These are phyloP conservation scores for Kodamaea sp. DNA, from an alignment of 1,139 yeast genomes.

Conservation along the genomic window DNA sequence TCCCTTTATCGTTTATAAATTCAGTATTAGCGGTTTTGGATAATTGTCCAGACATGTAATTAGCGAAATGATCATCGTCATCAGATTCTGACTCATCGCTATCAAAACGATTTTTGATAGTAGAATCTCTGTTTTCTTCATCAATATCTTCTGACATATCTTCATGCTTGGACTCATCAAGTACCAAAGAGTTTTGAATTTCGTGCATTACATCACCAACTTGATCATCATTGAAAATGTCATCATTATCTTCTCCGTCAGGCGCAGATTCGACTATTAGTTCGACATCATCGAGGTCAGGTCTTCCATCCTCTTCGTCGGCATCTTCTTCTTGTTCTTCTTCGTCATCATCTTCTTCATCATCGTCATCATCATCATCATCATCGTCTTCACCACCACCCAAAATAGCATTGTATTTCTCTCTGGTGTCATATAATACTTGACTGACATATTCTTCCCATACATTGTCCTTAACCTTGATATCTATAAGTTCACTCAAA, in stretches of 20 bases:
- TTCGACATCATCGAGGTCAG: slow-evolving; percentile 32
- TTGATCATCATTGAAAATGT: slow-evolving; percentile 6
- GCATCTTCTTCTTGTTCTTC: slow-evolving; percentile 35
- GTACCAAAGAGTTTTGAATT: slow-evolving; percentile 5
- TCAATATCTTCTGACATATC: slow-evolving; percentile 4
- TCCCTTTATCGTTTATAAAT: slow-evolving; percentile 3
- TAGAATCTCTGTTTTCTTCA: slow-evolving; percentile 21
- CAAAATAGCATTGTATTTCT: slow-evolving; percentile 89
- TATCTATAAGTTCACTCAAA: slow-evolving; percentile 57
- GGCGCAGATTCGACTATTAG: not conserved
- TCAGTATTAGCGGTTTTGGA: slow-evolving; percentile 58
- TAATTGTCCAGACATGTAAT: slow-evolving; percentile 82
- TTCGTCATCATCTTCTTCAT: slow-evolving; percentile 22
- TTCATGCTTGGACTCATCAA: slow-evolving; percentile 4
- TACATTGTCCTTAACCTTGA: slow-evolving; percentile 53
- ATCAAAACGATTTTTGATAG: slow-evolving; percentile 13
- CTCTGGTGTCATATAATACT: slow-evolving; percentile 82
- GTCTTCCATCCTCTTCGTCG: slow-evolving; percentile 26
- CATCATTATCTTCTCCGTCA: slow-evolving; percentile 3
- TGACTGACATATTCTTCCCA: slow-evolving; percentile 89
- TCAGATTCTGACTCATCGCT: slow-evolving; percentile 23
- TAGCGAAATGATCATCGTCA: slow-evolving; percentile 53
- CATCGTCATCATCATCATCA: slow-evolving; percentile 36
- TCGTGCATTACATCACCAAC: slow-evolving; percentile 6
- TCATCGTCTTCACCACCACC: slow-evolving; percentile 62